These are phyloP conservation scores for Fraxinus pennsylvanica DNA, from an alignment of 257 asterid species.

Conservation along the genomic window DNA sequence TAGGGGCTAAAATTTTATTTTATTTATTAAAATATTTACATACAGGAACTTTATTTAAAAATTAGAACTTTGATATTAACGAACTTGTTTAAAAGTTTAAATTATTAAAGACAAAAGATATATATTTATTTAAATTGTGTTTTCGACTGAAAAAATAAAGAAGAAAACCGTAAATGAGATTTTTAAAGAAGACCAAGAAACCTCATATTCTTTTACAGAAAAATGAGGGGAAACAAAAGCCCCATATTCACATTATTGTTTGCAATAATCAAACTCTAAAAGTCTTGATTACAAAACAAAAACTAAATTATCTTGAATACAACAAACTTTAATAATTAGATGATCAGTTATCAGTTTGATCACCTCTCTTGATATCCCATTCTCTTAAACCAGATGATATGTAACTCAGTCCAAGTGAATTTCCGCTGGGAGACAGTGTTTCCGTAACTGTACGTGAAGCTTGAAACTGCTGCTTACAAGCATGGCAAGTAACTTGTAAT, in stretches of 20 bases:
- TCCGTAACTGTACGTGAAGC: constrained; percentile 2
- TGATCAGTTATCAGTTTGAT: constrained; percentile 1
- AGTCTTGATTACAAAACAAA: background rate
- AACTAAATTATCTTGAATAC: background rate
- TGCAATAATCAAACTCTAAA: background rate
- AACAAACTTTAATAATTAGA: background rate
- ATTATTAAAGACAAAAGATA: too few relatives aligned
- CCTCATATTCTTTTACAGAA: background rate
- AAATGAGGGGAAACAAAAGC: background rate
- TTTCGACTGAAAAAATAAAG: background rate
- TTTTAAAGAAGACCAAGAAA: background rate
- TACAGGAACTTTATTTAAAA: too few relatives aligned
- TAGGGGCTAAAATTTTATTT: too few relatives aligned
- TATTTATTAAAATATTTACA: too few relatives aligned
- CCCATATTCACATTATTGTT: background rate
- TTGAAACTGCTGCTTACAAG: constrained; percentile 56
- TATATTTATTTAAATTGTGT: too few relatives aligned
- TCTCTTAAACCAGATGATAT: constrained; percentile 9
- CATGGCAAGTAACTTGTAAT: constrained; percentile 60
- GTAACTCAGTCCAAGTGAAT: constrained; percentile 8
- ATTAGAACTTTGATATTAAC: too few relatives aligned
- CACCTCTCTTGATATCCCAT: constrained; percentile 7
- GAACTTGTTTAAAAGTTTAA: too few relatives aligned
- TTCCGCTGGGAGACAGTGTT: background rate
- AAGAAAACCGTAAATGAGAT: background rate